Conservation (phyloP, 257 asterid species). For the Echites panduratus region DNA sequence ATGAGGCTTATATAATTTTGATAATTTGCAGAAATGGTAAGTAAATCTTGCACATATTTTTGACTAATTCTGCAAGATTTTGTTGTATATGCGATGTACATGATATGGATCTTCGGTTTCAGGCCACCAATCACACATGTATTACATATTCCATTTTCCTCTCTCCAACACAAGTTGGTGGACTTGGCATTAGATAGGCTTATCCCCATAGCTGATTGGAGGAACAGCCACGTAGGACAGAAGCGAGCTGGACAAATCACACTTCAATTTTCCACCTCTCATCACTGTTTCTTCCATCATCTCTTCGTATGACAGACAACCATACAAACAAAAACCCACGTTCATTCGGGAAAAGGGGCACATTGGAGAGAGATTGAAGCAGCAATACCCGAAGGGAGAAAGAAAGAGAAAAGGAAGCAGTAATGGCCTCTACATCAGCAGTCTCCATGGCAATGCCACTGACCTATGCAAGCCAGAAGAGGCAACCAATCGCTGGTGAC, state of each 20-base stretch:
- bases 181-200: conserved; percentile 25
- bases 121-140: not conserved
- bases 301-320: conserved; percentile 10
- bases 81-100: not conserved
- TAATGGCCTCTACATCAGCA: conserved; percentile 71
- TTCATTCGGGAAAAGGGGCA: conserved; percentile 13
- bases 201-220: conserved; percentile 48
- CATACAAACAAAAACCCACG: conserved; percentile 15
- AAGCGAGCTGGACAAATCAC: conserved; percentile 15
- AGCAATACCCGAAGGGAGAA: not conserved
- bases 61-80: not conserved
- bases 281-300: conserved; percentile 9
- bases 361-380: not conserved
- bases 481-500: conserved; percentile 27
- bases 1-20: not conserved
- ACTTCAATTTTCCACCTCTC: conserved; percentile 52
- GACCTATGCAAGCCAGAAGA: conserved; percentile 40
- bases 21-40: not conserved
- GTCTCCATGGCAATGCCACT: conserved; percentile 63
- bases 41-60: too few species aligned
- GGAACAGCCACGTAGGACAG: conserved; percentile 49
- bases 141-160: not conserved
- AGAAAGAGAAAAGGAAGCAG: conserved; percentile 3
- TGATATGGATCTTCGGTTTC: not conserved
- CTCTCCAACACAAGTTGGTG: conserved; percentile 2